A percentile compares a stretch with the other conserved stretches of the same genome.
These are phyloP conservation scores for Penicillium decumbens DNA, from an alignment of 2,329 filamentous ascomycete species.

Conservation along the genomic window DNA sequence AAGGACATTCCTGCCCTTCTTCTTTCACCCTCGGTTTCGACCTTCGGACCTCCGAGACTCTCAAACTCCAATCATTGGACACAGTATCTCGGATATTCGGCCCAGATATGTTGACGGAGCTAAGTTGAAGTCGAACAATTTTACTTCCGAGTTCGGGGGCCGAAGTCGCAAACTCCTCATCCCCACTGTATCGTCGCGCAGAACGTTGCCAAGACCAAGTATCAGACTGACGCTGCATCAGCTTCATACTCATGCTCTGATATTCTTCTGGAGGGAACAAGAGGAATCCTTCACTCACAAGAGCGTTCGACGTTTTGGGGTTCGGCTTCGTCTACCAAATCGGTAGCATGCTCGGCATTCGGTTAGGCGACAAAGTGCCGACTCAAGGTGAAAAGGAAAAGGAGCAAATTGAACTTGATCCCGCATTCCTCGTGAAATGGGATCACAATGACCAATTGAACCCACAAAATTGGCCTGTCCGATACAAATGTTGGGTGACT, in stretches of 20 bases:
- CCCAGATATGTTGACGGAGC: not conserved
- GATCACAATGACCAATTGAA: slow-evolving; percentile 29
- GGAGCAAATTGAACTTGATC: slow-evolving; percentile 1
- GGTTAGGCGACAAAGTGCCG: not conserved
- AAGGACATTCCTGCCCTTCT: not conserved
- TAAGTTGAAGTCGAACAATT: not conserved
- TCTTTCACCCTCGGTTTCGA: not conserved
- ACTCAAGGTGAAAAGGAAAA: not conserved
- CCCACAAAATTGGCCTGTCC: slow-evolving; percentile 45
- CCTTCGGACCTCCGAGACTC: not conserved
- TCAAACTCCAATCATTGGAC: not conserved
- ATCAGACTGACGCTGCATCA: not conserved
- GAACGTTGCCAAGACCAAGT: not conserved
- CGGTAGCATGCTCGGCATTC: not conserved
- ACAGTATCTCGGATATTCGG: not conserved
- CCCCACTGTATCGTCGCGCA: not conserved
- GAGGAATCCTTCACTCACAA: not conserved
- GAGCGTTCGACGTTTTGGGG: not conserved
- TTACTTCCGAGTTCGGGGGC: slow-evolving; percentile 1
- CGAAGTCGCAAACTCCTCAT: not conserved
- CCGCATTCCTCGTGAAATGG: slow-evolving; percentile 13
- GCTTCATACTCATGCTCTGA: not conserved
- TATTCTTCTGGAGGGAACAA: not conserved
- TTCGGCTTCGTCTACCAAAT: not conserved
- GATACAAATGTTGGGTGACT: slow-evolving; percentile 48